These are phyloP conservation scores for Raphanus sativus DNA, from an alignment of 345 rosid genomes.

Conservation along the genomic window DNA sequence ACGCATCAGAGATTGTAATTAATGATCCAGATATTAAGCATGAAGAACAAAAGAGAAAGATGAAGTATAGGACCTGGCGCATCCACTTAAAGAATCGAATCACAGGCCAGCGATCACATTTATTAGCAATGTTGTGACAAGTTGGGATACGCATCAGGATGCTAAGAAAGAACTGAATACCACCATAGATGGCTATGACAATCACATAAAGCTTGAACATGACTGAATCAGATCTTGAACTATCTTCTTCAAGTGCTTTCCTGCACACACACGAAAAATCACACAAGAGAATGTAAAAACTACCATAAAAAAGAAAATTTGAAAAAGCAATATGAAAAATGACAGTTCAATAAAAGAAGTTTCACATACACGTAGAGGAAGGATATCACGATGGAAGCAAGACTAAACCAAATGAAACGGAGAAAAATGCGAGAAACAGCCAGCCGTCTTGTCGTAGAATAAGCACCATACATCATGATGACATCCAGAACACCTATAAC, in stretches of 20 bases:
- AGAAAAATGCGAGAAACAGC: slow-evolving; percentile 86
- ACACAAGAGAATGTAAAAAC: slow-evolving; percentile 16
- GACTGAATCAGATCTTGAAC: slow-evolving; percentile 46
- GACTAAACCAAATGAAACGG: slow-evolving; percentile 79
- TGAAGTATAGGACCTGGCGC: slow-evolving; percentile 74
- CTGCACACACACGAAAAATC: slow-evolving; percentile 44
- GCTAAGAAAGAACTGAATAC: slow-evolving; percentile 75
- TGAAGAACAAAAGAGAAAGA: not conserved
- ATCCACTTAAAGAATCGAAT: slow-evolving; percentile 90
- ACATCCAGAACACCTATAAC: slow-evolving; percentile 82
- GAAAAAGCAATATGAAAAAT: slow-evolving; percentile 18
- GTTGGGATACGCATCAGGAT: slow-evolving; percentile 88
- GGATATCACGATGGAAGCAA: slow-evolving; percentile 70
- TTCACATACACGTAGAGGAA: slow-evolving; percentile 89
- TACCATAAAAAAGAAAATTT: slow-evolving; percentile 1
- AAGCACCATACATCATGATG: slow-evolving; percentile 95
- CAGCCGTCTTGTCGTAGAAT: slow-evolving; percentile 72
- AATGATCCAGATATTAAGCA: slow-evolving; percentile 3
- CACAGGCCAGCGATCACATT: slow-evolving; percentile 76
- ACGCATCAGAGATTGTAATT: slow-evolving; percentile 19
- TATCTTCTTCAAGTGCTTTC: slow-evolving; percentile 59
- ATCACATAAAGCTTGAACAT: slow-evolving; percentile 68
- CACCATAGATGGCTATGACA: slow-evolving; percentile 74
- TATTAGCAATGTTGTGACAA: slow-evolving; percentile 71
- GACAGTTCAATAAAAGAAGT: slow-evolving; percentile 5